A percentile compares a stretch with the other conserved stretches of the same genome.
These are phyloP conservation scores for Dillenia turbinata DNA, from an alignment of 164 flowering plant genomes.

Conservation along the genomic window DNA sequence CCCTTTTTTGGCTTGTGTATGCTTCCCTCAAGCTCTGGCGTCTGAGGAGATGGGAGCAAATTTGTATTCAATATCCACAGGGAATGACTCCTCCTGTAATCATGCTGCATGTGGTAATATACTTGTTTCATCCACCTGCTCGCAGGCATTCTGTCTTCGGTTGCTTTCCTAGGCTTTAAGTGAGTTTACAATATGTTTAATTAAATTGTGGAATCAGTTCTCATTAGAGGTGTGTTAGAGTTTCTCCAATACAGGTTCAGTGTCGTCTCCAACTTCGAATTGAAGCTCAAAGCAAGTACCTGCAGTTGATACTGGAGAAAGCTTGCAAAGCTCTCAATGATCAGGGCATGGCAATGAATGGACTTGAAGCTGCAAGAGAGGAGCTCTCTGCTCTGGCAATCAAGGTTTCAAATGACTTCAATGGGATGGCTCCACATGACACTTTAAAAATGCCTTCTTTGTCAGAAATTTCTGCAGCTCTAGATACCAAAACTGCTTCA, in stretches of 20 bases:
- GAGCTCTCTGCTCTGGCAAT: slow-evolving; percentile 77
- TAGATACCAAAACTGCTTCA: slow-evolving; percentile 33
- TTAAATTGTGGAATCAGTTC: no score
- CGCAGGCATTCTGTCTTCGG: no score
- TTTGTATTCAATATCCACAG: no score
- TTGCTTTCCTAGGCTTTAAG: no score
- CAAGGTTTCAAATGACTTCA: slow-evolving; percentile 51
- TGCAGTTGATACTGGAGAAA: slow-evolving; percentile 83
- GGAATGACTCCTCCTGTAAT: no score
- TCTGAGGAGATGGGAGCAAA: no score
- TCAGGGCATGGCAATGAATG: slow-evolving; percentile 49
- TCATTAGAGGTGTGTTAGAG: no score
- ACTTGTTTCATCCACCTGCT: no score
- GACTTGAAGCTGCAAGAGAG: slow-evolving; percentile 72
- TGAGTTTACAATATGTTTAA: no score
- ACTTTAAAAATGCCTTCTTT: slow-evolving; percentile 41
- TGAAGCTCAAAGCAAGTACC: slow-evolving; percentile 90
- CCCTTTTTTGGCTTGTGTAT: no score
- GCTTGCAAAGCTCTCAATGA: slow-evolving; percentile 78
- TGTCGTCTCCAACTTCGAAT: slow-evolving; percentile 79
- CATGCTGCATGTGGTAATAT: no score
- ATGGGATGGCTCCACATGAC: slow-evolving; percentile 30
- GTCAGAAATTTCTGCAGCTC: slow-evolving; percentile 37
- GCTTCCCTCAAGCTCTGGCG: no score
- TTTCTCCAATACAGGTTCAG: slow-evolving; percentile 55